Evolutionary conservation across 2,329 filamentous ascomycete species (phyloP), one percentile per base, ranked within the genome.

Genomic region (Tolypocladium pustulatum): DNA sequence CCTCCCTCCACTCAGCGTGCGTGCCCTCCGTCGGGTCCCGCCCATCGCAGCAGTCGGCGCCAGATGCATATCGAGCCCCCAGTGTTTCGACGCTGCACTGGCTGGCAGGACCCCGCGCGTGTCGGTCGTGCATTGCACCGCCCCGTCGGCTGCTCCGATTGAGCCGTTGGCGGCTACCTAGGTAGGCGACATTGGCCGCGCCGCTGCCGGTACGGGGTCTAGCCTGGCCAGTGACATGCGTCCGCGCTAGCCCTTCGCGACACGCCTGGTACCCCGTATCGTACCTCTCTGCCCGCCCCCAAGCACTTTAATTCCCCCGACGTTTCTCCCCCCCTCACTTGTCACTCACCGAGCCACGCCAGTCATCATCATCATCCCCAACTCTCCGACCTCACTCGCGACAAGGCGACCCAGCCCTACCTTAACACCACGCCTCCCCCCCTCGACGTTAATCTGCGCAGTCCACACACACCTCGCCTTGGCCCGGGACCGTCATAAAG

Each of bases 91-190:
- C 46, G 46, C 27, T 20, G 27, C 46, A 17, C 46, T n/a, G 49
- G 30, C 43, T 20, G 41, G 22, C 22, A 3, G 41, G 22, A 46
- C 43, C 43, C 43, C 27, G 43, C 41, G 41, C 41, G 40, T 10
- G 40, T 46, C 22, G 22, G n/a, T 4, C 46, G 46, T 20, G 27
- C 20, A 8, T 3, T 41, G 54, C 59, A 58, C 38, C 53, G 54
- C 53, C 57, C 36, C 49, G 27, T 53, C 51, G 59, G 56, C 34
- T 30, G 34, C 41, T 32, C 51, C 59, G 40, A 54, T 54, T 34
- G 32, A 54, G 7, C 10, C 36, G 51, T 53, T 57, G 22, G 30
- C 25, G 30, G 25, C 36, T 54, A n/a, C n/a, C 9, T 34, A 34
- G n/a, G n/a, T n/a, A 37, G 32, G 55, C 34, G 55, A 38, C 40